Conservation (phyloP, 116 monocot genomes). For the Dioscorea cayenensis region DNA sequence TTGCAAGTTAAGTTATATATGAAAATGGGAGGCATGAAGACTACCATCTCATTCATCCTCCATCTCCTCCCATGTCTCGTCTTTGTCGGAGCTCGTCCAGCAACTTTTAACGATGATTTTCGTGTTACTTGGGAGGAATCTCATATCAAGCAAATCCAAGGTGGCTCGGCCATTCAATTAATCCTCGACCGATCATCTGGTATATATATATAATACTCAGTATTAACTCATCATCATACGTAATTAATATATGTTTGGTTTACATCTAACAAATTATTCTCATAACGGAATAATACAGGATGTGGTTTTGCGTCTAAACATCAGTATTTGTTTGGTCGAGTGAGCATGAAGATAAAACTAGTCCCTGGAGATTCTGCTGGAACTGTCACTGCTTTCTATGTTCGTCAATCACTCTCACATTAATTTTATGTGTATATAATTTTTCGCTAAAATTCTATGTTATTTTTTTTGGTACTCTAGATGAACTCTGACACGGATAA, state of each 20-base stretch:
- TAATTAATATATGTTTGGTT: too few species aligned
- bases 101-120: constrained; percentile 28
- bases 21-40: neutral
- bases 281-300: constrained; percentile 13
- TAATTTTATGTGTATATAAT: too few species aligned
- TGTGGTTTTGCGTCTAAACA: constrained; percentile 59
- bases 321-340: constrained; percentile 46
- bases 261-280: too few species aligned
- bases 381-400: constrained; percentile 69
- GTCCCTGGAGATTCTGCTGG: constrained; percentile 66
- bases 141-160: constrained; percentile 34
- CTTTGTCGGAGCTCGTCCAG: constrained; percentile 19
- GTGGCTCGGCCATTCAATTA: constrained; percentile 23
- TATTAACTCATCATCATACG: too few species aligned
- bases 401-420: constrained; percentile 5
- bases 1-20: neutral
- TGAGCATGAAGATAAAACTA: constrained; percentile 63
- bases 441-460: too few species aligned
- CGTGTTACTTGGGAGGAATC: constrained; percentile 28
- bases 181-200: constrained; percentile 37
- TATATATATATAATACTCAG: neutral
- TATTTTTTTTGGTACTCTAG: constrained; percentile 2
- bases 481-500: constrained; percentile 29
- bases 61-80: neutral
- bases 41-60: neutral